Evolutionary conservation across 2,329 filamentous ascomycete species (phyloP).

Genomic region (Verticillium zaregamsianum): DNA sequence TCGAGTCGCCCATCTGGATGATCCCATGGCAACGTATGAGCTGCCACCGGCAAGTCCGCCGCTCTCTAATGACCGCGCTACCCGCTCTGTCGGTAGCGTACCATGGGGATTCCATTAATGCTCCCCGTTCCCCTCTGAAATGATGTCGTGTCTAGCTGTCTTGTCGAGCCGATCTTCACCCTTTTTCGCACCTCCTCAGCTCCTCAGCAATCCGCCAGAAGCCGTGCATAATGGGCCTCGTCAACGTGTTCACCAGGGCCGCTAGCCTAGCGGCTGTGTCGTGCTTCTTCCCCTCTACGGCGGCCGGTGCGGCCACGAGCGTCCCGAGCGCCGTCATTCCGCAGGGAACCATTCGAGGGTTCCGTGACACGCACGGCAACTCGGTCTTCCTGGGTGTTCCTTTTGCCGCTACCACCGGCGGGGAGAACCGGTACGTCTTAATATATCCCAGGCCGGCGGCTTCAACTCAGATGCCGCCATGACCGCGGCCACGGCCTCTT

Average conservation of each 20-base stretch:
- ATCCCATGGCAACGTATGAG: neutral
- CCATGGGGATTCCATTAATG: neutral
- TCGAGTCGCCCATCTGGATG: slow-evolving; percentile 2
- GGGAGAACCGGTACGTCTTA: slow-evolving; percentile 25
- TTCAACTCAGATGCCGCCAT: neutral
- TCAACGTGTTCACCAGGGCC: slow-evolving; percentile 1
- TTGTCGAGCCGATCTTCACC: neutral
- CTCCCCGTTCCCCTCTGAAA: slow-evolving; percentile 1
- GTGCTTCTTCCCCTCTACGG: neutral
- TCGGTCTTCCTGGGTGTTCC: slow-evolving; percentile 33
- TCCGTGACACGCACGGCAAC: slow-evolving; percentile 26
- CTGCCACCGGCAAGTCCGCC: neutral
- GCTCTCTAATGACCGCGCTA: neutral
- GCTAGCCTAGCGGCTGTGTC: slow-evolving; percentile 2
- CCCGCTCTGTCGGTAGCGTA: slow-evolving; percentile 1
- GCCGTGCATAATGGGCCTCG: slow-evolving; percentile 6
- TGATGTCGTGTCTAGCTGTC: slow-evolving; percentile 1
- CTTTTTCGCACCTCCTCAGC: neutral
- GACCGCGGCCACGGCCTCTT: neutral
- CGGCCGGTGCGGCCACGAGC: slow-evolving; percentile 1
- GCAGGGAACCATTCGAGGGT: slow-evolving; percentile 29
- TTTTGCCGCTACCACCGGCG: slow-evolving; percentile 32
- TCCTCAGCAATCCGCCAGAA: neutral
- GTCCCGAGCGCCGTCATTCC: slow-evolving; percentile 12
- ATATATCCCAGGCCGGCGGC: neutral